Conservation (phyloP, 2,329 filamentous ascomycete genomes). For the Proliferodiscus dingleyae region DNA sequence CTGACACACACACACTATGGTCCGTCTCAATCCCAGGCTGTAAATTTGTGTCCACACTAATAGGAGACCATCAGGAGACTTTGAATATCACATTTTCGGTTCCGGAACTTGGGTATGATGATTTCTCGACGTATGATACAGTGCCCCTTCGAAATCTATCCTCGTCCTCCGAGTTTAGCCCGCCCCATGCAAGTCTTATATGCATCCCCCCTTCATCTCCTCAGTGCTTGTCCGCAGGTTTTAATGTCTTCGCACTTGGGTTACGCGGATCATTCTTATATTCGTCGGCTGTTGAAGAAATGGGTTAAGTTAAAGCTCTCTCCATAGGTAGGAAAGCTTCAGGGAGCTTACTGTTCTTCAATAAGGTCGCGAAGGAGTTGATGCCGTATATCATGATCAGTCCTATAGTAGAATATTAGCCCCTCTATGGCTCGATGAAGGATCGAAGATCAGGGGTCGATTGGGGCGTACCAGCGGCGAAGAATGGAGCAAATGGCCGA, state of each 20-base stretch:
- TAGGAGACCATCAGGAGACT: too few relatives aligned
- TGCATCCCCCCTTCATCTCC: slow-evolving; percentile 6
- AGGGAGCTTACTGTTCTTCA: slow-evolving; percentile 67
- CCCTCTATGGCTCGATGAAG: neutral
- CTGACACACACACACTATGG: too few relatives aligned
- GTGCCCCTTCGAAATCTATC: too few relatives aligned
- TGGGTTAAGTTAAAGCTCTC: slow-evolving; percentile 14
- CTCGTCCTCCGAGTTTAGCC: too few relatives aligned
- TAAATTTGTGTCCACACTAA: too few relatives aligned
- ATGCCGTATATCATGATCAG: slow-evolving; percentile 84
- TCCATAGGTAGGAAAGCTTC: neutral
- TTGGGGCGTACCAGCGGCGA: slow-evolving; percentile 74
- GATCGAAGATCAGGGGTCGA: slow-evolving; percentile 1
- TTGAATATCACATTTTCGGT: too few relatives aligned
- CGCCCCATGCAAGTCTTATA: too few relatives aligned
- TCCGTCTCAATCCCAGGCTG: too few relatives aligned
- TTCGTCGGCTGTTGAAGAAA: slow-evolving; percentile 64
- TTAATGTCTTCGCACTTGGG: slow-evolving; percentile 45
- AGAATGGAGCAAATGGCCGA: slow-evolving; percentile 89
- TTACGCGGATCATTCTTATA: slow-evolving; percentile 98
- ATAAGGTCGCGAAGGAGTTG: slow-evolving; percentile 73
- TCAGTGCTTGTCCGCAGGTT: slow-evolving; percentile 30
- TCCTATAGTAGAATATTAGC: slow-evolving; percentile 46
- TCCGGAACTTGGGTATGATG: too few relatives aligned
- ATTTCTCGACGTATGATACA: too few relatives aligned